Evolutionary conservation across 768 basidiomycete genomes (phyloP).

Genomic region (Gymnopilus junonius): DNA sequence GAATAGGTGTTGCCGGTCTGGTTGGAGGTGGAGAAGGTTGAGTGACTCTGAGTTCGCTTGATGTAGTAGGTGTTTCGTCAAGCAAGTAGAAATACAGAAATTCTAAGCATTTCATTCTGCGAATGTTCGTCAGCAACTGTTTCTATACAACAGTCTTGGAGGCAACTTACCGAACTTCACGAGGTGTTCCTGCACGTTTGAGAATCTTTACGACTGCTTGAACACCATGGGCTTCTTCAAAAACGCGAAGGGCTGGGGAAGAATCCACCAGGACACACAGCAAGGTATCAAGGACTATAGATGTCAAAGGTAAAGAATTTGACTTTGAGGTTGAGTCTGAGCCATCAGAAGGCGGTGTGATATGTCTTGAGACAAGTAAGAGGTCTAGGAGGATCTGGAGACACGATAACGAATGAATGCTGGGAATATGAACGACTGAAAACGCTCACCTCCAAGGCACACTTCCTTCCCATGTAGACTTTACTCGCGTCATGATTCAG

Average conservation of each 20-base stretch:
- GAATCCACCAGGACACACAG: constrained; percentile 91
- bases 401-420: not conserved
- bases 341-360: constrained; percentile 39
- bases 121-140: not conserved
- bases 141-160: too few relatives aligned
- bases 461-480: constrained; percentile 65
- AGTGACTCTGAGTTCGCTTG: constrained; percentile 1
- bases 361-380: constrained; percentile 70
- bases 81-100: constrained; percentile 95
- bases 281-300: constrained; percentile 80
- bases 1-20: constrained; percentile 44
- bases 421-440: not conserved
- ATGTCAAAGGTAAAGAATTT: constrained; percentile 57
- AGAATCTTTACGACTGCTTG: constrained; percentile 86
- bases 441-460: constrained; percentile 64
- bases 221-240: constrained; percentile 79
- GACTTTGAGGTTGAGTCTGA: constrained; percentile 25
- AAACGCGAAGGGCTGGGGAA: constrained; percentile 69
- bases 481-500: constrained; percentile 76
- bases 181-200: constrained; percentile 84
- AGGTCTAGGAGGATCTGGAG: constrained; percentile 74
- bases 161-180: constrained; percentile 76
- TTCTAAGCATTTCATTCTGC: constrained; percentile 94
- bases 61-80: constrained; percentile 61
- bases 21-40: constrained; percentile 35